These are phyloP conservation scores for Phytophthora sojae DNA, from an alignment of 352 stramenopile species.

Conservation along the genomic window DNA sequence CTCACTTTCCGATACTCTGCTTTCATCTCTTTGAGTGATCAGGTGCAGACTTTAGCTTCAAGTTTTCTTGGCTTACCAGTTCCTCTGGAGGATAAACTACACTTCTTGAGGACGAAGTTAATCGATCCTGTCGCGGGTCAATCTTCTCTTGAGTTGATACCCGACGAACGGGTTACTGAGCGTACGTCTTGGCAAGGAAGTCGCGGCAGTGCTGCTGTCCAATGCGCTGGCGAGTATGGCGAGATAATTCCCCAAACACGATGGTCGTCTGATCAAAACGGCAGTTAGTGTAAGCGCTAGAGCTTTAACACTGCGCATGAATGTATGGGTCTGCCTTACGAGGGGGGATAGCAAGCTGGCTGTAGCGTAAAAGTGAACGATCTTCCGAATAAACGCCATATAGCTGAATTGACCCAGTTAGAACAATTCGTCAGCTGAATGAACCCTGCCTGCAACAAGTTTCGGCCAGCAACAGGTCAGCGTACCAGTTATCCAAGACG, in stretches of 20 bases:
- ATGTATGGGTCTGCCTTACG: neutral
- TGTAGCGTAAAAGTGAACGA: neutral
- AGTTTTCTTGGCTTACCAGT: neutral
- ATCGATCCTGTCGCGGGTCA: neutral
- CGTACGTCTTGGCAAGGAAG: neutral
- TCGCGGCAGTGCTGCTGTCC: neutral
- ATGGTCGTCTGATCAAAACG: too few relatives aligned
- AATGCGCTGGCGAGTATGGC: neutral
- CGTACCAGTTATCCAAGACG: neutral
- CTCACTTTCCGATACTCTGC: neutral
- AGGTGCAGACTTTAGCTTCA: constrained; percentile 2
- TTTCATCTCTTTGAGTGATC: neutral
- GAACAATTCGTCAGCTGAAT: neutral
- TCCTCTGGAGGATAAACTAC: neutral
- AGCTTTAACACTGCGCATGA: neutral
- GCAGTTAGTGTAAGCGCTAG: neutral
- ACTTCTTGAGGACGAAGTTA: neutral
- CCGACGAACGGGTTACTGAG: neutral
- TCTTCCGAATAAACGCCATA: neutral
- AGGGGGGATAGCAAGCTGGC: neutral
- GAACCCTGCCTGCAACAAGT: neutral
- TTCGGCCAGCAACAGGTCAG: neutral
- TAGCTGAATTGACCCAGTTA: neutral
- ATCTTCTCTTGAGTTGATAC: neutral
- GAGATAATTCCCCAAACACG: neutral